Conservation (phyloP, 495 filamentous ascomycete species). For the Chaetomium tenue region DNA sequence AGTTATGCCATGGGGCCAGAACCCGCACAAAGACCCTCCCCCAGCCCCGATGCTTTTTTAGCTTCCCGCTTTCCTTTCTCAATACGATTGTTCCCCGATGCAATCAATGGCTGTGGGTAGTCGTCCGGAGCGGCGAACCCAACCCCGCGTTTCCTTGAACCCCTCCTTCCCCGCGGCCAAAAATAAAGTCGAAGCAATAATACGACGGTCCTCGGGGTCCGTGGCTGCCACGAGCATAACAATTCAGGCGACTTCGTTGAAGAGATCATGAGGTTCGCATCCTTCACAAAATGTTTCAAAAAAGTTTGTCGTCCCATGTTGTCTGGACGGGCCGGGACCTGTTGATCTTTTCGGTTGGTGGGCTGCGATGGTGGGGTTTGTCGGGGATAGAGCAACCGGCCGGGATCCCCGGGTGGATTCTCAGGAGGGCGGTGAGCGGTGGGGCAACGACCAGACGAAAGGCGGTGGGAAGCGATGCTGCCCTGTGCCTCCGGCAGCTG, state of each 20-base stretch:
- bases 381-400: neutral
- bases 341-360: neutral
- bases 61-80: neutral
- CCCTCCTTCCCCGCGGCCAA: conserved; percentile 3
- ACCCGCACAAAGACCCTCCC: neutral
- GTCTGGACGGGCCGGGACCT: neutral
- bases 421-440: conserved; percentile 10
- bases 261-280: neutral
- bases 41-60: neutral
- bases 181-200: neutral
- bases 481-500: neutral
- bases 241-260: neutral
- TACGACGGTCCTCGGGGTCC: neutral
- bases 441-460: conserved; percentile 1
- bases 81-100: neutral
- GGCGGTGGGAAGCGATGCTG: neutral
- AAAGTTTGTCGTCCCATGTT: neutral
- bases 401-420: conserved; percentile 11
- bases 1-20: neutral
- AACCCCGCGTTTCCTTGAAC: conserved; percentile 9
- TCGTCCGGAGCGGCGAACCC: neutral
- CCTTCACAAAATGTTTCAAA: neutral
- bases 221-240: neutral
- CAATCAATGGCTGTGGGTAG: neutral
- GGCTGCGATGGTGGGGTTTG: neutral